Conservation (phyloP, 2,329 filamentous ascomycete genomes). For the Colletotrichum viniferum region DNA sequence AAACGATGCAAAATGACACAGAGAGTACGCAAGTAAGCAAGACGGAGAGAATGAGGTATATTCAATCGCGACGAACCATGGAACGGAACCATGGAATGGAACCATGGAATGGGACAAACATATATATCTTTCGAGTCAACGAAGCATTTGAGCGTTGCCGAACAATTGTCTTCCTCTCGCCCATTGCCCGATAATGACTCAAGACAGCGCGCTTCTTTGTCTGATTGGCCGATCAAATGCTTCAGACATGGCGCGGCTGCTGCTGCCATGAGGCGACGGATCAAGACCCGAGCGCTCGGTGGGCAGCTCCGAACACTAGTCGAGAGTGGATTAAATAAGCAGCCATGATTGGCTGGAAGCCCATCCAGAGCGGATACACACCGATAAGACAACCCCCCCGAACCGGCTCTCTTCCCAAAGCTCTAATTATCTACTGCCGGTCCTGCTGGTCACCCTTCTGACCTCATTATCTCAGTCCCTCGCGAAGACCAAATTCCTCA, state of each 20-base stretch:
- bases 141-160: too few relatives aligned
- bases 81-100: too few relatives aligned
- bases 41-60: not conserved
- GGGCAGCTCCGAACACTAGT: not conserved
- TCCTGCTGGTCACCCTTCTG: constrained; percentile 1
- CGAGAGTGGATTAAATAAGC: not conserved
- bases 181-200: constrained; percentile 9
- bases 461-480: constrained; percentile 14
- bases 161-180: not conserved
- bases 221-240: not conserved
- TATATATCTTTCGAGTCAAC: too few relatives aligned
- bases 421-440: not conserved
- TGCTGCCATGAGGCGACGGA: not conserved
- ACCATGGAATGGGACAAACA: too few relatives aligned
- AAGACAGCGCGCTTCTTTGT: not conserved
- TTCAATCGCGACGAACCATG: not conserved
- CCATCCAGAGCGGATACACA: not conserved
- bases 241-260: not conserved
- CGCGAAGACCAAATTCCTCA: not conserved
- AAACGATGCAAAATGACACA: not conserved
- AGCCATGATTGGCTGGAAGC: not conserved
- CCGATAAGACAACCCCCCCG: constrained; percentile 12
- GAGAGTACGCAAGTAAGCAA: too few relatives aligned
- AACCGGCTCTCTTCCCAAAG: not conserved
- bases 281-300: not conserved